Evolutionary conservation across 2,329 filamentous ascomycete species (phyloP), one percentile per base, ranked within the genome.

Genomic region (Xylaria sp.): DNA sequence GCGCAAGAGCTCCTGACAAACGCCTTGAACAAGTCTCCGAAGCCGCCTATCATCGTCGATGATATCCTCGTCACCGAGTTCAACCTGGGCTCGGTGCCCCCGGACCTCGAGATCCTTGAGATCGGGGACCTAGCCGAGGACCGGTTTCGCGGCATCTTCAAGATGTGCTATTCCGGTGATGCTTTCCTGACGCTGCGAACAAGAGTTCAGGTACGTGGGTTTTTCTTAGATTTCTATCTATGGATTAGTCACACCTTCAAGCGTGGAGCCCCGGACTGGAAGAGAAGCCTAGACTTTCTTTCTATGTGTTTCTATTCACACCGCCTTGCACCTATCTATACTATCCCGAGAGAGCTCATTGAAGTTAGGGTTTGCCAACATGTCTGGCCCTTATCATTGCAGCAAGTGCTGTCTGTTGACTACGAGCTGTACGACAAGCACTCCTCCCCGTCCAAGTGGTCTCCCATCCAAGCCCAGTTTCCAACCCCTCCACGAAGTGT

Each of bases 31-130:
- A 98, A 98, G 83, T 96, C 93, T 63, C 94, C 95, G 47, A 98
- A 98, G 79, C 96, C 96, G 66, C 96, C 96, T 69, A 98, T 98
- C 79, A 99, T 99, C 79, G 96, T 98, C 84, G 96, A 98, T 87
- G 96, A 99, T 82, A 98, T 99, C 83, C 89, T 98, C 80, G 96
- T 99, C 74, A 97, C 93, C 81, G 96, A 99, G 84, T 88, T 99
- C 81, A 99, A 99, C 82, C 88, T 99, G 71, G 96, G 96, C 78
- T 94, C 93, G 69, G 93, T 97, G 59, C 95, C 96, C 55, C 96
- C 96, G 12, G 93, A 98, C 78, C 84, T 99, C 76, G 96, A 99
- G 82, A 98, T 99, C 72, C 84, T 99, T 73, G 96, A 99, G 85
- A 97, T 99, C 81, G 96, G 96, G 66, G 96, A 99, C 81, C 85